phyloP scores from a whole-genome alignment of 768 basidiomycete genomes.

The Amanita exitialis region DNA sequence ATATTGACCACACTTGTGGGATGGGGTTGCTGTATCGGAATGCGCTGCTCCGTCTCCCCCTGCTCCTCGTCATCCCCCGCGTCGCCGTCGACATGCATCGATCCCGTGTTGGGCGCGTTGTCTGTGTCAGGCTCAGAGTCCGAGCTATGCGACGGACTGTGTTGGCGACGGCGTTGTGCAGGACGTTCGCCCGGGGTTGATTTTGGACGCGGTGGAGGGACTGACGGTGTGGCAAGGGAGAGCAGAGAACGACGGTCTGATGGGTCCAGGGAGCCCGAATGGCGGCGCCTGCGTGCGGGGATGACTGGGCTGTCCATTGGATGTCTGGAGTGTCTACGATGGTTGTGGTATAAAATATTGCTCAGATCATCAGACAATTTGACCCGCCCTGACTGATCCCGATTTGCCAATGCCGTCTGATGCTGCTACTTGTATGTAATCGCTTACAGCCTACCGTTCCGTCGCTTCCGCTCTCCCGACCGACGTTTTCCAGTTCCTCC shows the following conservation, averaged over 20 bases:
- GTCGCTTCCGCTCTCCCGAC: too few relatives aligned
- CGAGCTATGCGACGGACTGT: slow-evolving; percentile 27
- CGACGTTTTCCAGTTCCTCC: too few relatives aligned
- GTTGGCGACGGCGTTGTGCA: slow-evolving; percentile 34
- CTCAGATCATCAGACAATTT: too few relatives aligned
- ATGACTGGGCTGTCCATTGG: slow-evolving; percentile 11
- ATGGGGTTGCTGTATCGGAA: slow-evolving; percentile 1
- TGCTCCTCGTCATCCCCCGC: slow-evolving; percentile 14
- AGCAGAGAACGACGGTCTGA: slow-evolving; percentile 17
- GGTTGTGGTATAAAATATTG: not conserved
- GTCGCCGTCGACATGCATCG: slow-evolving; percentile 16
- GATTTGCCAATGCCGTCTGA: too few relatives aligned
- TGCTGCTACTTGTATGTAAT: too few relatives aligned
- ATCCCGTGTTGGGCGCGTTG: slow-evolving; percentile 5
- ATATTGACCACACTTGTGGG: not conserved
- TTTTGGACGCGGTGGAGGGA: slow-evolving; percentile 63
- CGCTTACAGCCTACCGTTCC: too few relatives aligned
- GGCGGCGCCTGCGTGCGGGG: slow-evolving; percentile 47
- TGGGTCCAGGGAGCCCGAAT: slow-evolving; percentile 45
- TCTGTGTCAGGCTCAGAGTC: slow-evolving; percentile 23
- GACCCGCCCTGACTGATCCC: too few relatives aligned
- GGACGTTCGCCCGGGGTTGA: slow-evolving; percentile 63
- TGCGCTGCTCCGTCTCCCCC: not conserved
- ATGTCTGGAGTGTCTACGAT: not conserved
- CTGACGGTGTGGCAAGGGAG: not conserved